Evolutionary conservation across 495 filamentous ascomycete species (phyloP).

Genomic region (Parachaetomium inaequale): DNA sequence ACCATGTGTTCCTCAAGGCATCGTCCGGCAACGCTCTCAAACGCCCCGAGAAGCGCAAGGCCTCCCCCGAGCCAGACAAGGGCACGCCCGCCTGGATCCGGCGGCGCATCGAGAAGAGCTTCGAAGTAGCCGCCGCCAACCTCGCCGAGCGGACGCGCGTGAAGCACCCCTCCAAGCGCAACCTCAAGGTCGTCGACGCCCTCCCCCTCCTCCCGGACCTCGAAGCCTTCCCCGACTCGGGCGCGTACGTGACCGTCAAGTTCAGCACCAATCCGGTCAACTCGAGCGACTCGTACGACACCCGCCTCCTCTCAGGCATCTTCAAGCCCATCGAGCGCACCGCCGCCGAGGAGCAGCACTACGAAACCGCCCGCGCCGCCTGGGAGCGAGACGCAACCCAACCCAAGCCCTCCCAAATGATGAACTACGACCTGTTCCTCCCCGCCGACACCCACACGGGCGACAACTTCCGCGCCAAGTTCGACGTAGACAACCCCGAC

Average conservation of each 20-base stretch:
- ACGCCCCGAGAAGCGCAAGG: constrained; percentile 42
- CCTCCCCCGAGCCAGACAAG: constrained; percentile 50
- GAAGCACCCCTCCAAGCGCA: constrained; percentile 77
- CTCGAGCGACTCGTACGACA: constrained; percentile 60
- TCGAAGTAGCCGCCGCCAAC: constrained; percentile 68
- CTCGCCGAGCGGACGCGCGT: constrained; percentile 68
- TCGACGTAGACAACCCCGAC: constrained; percentile 65
- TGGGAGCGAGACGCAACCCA: constrained; percentile 61
- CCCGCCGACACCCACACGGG: constrained; percentile 54
- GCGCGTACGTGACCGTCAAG: constrained; percentile 82
- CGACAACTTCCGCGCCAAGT: constrained; percentile 64
- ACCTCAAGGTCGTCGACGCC: constrained; percentile 70
- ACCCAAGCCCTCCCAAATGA: constrained; percentile 58
- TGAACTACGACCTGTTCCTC: constrained; percentile 80
- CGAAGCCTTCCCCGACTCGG: constrained; percentile 81
- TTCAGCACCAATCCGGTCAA: constrained; percentile 78
- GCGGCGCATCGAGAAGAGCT: constrained; percentile 76
- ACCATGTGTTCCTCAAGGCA: constrained; percentile 38
- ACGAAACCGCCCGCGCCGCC: constrained; percentile 52
- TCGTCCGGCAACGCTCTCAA: constrained; percentile 39
- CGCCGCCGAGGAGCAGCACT: constrained; percentile 48
- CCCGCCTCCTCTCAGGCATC: constrained; percentile 74
- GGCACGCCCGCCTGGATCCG: constrained; percentile 79
- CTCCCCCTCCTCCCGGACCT: constrained; percentile 84
- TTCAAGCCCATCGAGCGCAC: constrained; percentile 61